phyloP scores from a whole-genome alignment of 192 early-diverging fungal species.

The Tieghemiomyces parasiticus region DNA sequence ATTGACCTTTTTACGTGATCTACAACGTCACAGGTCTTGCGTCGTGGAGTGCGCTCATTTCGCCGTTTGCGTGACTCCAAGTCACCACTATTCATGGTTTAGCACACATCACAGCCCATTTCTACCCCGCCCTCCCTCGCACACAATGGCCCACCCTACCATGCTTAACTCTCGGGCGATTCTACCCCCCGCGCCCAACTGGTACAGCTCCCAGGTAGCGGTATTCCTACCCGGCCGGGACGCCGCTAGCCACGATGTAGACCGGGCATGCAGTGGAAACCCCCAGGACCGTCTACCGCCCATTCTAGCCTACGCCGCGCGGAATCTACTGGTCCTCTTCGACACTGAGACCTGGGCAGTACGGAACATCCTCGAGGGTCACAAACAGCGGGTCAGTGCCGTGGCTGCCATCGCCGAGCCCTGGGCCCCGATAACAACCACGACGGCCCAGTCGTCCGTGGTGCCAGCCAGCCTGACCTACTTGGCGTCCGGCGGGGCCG shows the following conservation, averaged over 20 bases:
- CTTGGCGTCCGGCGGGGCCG: neutral
- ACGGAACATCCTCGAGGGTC: neutral
- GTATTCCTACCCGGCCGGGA: neutral
- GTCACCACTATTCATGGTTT: too few relatives aligned
- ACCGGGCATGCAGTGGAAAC: neutral
- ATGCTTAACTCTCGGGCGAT: neutral
- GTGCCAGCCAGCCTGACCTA: neutral
- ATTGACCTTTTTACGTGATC: too few relatives aligned
- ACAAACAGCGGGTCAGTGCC: neutral
- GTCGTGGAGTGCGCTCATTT: too few relatives aligned
- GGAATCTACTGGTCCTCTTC: neutral
- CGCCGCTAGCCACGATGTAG: neutral
- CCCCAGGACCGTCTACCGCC: neutral
- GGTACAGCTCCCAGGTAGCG: slow-evolving; percentile 5
- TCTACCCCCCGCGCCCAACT: slow-evolving; percentile 3
- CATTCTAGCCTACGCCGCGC: neutral
- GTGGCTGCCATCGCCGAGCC: neutral
- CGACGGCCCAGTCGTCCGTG: neutral
- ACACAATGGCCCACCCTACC: too few relatives aligned
- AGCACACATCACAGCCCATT: too few relatives aligned
- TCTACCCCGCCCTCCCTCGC: too few relatives aligned
- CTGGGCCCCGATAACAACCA: too few relatives aligned
- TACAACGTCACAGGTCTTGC: too few relatives aligned
- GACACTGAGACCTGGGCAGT: slow-evolving; percentile 2
- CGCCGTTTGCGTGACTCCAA: too few relatives aligned